A percentile compares a stretch with the other conserved stretches of the same genome.
Conservation (phyloP, 2,329 filamentous ascomycete genomes). For the Neonectria faginata region DNA sequence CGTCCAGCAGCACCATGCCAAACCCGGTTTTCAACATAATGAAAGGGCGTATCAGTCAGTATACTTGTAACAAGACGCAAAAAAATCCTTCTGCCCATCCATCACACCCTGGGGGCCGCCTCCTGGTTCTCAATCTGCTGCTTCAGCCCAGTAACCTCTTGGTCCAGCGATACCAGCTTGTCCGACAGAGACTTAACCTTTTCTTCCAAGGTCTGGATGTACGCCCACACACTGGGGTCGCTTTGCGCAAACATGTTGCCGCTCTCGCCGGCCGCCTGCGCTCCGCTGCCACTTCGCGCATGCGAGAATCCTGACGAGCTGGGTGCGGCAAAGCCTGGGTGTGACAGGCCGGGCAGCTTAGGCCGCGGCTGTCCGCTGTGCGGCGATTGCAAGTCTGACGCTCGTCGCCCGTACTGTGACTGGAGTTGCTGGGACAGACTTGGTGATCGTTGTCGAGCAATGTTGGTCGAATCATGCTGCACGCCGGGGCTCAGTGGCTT, state of each 20-base stretch:
- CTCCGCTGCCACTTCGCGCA: slow-evolving; percentile 59
- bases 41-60: slow-evolving; percentile 45
- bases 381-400: slow-evolving; percentile 66
- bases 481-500: slow-evolving; percentile 81
- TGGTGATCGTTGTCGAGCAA: slow-evolving; percentile 72
- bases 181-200: slow-evolving; percentile 54
- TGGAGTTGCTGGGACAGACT: slow-evolving; percentile 73
- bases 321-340: slow-evolving; percentile 51
- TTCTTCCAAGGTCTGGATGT: slow-evolving; percentile 77
- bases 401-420: slow-evolving; percentile 68
- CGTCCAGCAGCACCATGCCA: slow-evolving; percentile 46
- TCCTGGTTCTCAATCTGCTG: slow-evolving; percentile 51
- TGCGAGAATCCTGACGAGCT: slow-evolving; percentile 48
- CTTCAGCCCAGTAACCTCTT: slow-evolving; percentile 50
- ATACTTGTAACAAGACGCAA: slow-evolving; percentile 36
- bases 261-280: slow-evolving; percentile 67
- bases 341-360: slow-evolving; percentile 53
- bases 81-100: slow-evolving; percentile 30
- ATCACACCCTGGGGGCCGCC: slow-evolving; percentile 41
- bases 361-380: slow-evolving; percentile 58
- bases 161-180: slow-evolving; percentile 50
- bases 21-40: slow-evolving; percentile 36
- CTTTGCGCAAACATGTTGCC: slow-evolving; percentile 74
- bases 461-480: slow-evolving; percentile 63
- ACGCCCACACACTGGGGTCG: slow-evolving; percentile 76